These are phyloP conservation scores for Candida montana DNA, from an alignment of 805 yeast species.

Conservation along the genomic window DNA sequence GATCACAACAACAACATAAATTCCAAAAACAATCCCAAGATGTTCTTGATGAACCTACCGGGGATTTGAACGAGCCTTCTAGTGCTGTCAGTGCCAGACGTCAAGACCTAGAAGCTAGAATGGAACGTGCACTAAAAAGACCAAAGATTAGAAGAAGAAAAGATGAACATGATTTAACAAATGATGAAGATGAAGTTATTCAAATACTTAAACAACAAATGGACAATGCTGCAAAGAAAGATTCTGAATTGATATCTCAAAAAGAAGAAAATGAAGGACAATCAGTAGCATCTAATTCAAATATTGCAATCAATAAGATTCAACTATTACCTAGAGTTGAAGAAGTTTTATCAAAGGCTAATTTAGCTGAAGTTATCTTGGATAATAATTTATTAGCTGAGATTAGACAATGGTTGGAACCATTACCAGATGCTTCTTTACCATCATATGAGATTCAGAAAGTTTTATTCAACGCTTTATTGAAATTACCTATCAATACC, in stretches of 20 bases:
- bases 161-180: conserved; percentile 91
- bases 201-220: conserved; percentile 77
- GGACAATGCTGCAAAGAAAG: conserved; percentile 82
- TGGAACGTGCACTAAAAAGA: conserved; percentile 71
- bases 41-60: conserved; percentile 19
- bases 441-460: conserved; percentile 98
- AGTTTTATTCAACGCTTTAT: conserved; percentile 69
- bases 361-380: conserved; percentile 83
- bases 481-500: conserved; percentile 85
- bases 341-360: conserved; percentile 70
- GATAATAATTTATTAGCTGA: conserved; percentile 93
- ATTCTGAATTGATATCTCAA: conserved; percentile 43
- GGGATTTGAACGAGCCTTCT: conserved; percentile 12
- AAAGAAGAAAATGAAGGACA: conserved; percentile 28
- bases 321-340: conserved; percentile 75
- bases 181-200: conserved; percentile 89
- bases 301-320: conserved; percentile 58
- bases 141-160: conserved; percentile 58
- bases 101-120: conserved; percentile 71
- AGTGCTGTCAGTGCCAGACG: conserved; percentile 45
- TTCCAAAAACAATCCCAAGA: conserved; percentile 5
- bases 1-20: conserved; percentile 4
- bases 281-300: conserved; percentile 22
- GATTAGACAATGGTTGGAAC: conserved; percentile 95
- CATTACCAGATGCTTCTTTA: conserved; percentile 93